These are phyloP conservation scores for Halenospora varia DNA, from an alignment of 495 filamentous ascomycete genomes.

Conservation along the genomic window DNA sequence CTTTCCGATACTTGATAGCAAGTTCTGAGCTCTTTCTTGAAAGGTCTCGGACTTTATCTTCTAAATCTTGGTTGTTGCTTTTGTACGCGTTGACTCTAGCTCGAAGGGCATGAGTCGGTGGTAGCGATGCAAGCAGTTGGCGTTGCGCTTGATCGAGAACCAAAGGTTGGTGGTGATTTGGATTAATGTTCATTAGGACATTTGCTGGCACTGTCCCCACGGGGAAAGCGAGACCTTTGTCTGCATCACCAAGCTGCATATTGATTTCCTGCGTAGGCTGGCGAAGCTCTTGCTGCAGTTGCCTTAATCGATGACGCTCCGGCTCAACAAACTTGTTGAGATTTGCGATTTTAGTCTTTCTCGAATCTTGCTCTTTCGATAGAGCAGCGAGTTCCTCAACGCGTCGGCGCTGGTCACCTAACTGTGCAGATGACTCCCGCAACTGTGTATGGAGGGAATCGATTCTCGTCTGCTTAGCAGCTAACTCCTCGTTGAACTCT, in stretches of 20 bases:
- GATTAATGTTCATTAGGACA: slow-evolving; percentile 16
- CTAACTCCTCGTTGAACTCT: slow-evolving; percentile 70
- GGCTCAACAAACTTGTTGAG: slow-evolving; percentile 50
- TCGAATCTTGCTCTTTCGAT: slow-evolving; percentile 51
- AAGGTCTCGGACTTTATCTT: slow-evolving; percentile 42
- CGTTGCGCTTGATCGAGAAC: slow-evolving; percentile 20
- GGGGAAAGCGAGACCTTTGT: slow-evolving; percentile 43
- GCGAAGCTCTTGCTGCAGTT: slow-evolving; percentile 27
- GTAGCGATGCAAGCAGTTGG: slow-evolving; percentile 16
- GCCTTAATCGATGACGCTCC: slow-evolving; percentile 36
- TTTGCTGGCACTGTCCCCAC: slow-evolving; percentile 26
- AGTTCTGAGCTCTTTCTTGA: slow-evolving; percentile 59
- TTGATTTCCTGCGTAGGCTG: slow-evolving; percentile 28
- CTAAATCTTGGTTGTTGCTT: slow-evolving; percentile 39
- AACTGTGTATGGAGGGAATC: slow-evolving; percentile 73
- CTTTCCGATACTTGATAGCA: slow-evolving; percentile 63
- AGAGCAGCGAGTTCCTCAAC: slow-evolving; percentile 62
- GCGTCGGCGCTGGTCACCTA: slow-evolving; percentile 68
- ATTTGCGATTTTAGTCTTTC: slow-evolving; percentile 59
- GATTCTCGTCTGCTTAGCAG: slow-evolving; percentile 75
- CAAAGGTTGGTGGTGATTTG: not conserved
- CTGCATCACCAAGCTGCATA: slow-evolving; percentile 46
- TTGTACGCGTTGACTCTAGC: slow-evolving; percentile 42
- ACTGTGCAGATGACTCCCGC: slow-evolving; percentile 70
- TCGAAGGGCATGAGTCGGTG: slow-evolving; percentile 20